A percentile compares a stretch with the other conserved stretches of the same genome.
These are phyloP conservation scores for Meyerozyma smithsonii DNA, from an alignment of 1,139 yeast species.

Conservation along the genomic window DNA sequence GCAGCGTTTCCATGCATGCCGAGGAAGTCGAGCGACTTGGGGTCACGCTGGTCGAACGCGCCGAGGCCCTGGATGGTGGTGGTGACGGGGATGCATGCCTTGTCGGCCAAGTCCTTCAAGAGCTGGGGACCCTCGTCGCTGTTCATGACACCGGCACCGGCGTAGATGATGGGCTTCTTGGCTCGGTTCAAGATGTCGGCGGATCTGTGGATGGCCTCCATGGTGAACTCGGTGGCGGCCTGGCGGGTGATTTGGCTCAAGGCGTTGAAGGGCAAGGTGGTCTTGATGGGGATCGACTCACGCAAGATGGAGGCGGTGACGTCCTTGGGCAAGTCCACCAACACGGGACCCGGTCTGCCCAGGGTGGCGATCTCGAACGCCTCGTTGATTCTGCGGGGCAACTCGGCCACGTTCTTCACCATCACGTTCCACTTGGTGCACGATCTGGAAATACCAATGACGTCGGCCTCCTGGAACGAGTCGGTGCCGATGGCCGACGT, in stretches of 20 bases:
- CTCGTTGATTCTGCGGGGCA: conserved; percentile 93
- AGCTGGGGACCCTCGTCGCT: conserved; percentile 75
- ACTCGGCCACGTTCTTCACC: conserved; percentile 92
- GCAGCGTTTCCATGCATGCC: conserved; percentile 99
- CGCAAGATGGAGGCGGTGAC: conserved; percentile 90
- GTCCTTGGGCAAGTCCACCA: conserved; percentile 96
- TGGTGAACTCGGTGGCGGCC: conserved; percentile 72
- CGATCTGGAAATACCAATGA: conserved; percentile 91
- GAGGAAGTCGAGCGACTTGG: conserved; percentile 87
- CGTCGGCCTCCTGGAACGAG: conserved; percentile 99
- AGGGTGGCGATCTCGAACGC: conserved; percentile 95
- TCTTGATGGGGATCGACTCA: conserved; percentile 79
- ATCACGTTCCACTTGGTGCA: conserved; percentile 99
- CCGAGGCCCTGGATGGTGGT: conserved; percentile 94
- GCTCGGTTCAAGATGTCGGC: conserved; percentile 77
- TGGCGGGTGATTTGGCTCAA: conserved; percentile 65
- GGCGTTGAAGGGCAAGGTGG: conserved; percentile 81
- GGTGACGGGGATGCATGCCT: conserved; percentile 91
- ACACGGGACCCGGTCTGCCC: conserved; percentile 98
- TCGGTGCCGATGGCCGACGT: conserved; percentile 95
- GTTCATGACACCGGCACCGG: conserved; percentile 86
- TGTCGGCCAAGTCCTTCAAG: conserved; percentile 80
- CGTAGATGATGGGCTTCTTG: conserved; percentile 83
- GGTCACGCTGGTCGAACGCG: conserved; percentile 87
- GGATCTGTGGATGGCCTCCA: conserved; percentile 69